Base-by-base conservation (phyloP, 176 grass and related monocot species). In the Melocanna baccifera region DNA sequence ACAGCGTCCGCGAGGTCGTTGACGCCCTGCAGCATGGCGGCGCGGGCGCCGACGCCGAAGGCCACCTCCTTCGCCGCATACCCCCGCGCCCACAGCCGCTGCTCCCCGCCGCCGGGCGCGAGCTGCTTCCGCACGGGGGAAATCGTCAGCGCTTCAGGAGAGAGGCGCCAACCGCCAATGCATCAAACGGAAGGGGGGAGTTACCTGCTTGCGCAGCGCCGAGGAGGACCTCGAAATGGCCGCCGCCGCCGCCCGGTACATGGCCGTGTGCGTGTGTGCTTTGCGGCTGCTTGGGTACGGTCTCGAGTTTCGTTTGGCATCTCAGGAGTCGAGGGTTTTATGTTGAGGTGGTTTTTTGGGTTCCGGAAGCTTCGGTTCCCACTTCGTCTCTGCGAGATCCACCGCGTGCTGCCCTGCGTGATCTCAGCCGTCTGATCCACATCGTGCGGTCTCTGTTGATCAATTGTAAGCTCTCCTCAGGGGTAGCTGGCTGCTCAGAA, bases 1-100 rank as follows among this genome's bases (percentile, higher is more conserved):
- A 94, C 92, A 28, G 92, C 92, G 36, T 94, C 92, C 15, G 92
- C 87, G 78, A 94, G 89, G 67, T 94, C 92, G 66, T 89, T 91
- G 71, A 94, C 92, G 62, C 92, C 92, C 72, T 87, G 92, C 36
- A 94, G 89, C 84, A 94, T 89, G 73, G 87, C 84, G 41, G 89
- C 84, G 19, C 92, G 92, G 34, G 92, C 89, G 50, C 68, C 62
- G n/a, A 78, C 30, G 32, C 89, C 92, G 64, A 94, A 94, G 62
- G 74, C n/a, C 72, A 94, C 88, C 66, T 91, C 92, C 89, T 91
- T 94, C 14, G 89, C 84, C 16, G 84, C 89, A 51, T 94, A 94
- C 50, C 81, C 80, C 36, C 92, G 84, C 45, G 67, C 37, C 77
- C 67, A 91, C 73, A 88, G 72, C 62, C 9, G 86, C 79, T 77